Evolutionary conservation across 179 eudicot genomes (phyloP).

Genomic region (Drosera spatulata): DNA sequence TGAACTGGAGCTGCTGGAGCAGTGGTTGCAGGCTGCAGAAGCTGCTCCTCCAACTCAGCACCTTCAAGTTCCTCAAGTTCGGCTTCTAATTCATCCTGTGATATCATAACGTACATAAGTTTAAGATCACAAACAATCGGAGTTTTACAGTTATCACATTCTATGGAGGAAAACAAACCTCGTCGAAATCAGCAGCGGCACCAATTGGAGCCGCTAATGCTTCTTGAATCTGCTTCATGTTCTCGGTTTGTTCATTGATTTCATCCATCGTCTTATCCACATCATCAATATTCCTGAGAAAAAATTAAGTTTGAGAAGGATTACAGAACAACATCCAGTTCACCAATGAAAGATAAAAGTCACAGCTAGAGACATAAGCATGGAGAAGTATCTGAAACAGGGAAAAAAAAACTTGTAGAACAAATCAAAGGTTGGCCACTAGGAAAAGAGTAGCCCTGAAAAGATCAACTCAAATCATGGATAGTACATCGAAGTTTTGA

Average conservation of each 20-base stretch:
- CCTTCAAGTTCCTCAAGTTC: constrained; percentile 32
- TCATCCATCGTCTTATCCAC: constrained; percentile 56
- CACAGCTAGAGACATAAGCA: too few relatives aligned
- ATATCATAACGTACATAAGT: background rate
- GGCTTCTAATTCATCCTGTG: constrained; percentile 26
- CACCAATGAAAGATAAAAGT: too few relatives aligned
- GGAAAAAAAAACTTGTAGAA: too few relatives aligned
- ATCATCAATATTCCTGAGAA: constrained; percentile 39
- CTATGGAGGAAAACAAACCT: constrained; percentile 11
- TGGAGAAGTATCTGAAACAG: too few relatives aligned
- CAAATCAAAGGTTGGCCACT: too few relatives aligned
- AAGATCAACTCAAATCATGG: too few relatives aligned
- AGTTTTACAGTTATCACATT: background rate
- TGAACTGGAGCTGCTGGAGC: constrained; percentile 15
- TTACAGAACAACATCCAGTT: too few relatives aligned
- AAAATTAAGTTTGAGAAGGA: background rate
- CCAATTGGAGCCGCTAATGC: constrained; percentile 38
- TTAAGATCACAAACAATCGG: constrained; percentile 14
- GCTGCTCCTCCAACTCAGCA: constrained; percentile 23
- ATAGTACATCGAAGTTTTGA: too few relatives aligned
- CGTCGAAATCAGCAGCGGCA: constrained; percentile 44
- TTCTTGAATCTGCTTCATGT: constrained; percentile 44
- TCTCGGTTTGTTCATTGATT: constrained; percentile 49
- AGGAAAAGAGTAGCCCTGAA: too few relatives aligned
- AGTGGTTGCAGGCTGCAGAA: constrained; percentile 20